Evolutionary conservation across 371 early-diverging fungal species (phyloP), one percentile per base, ranked within the genome.

Genomic region (Mucor velutinosus): DNA sequence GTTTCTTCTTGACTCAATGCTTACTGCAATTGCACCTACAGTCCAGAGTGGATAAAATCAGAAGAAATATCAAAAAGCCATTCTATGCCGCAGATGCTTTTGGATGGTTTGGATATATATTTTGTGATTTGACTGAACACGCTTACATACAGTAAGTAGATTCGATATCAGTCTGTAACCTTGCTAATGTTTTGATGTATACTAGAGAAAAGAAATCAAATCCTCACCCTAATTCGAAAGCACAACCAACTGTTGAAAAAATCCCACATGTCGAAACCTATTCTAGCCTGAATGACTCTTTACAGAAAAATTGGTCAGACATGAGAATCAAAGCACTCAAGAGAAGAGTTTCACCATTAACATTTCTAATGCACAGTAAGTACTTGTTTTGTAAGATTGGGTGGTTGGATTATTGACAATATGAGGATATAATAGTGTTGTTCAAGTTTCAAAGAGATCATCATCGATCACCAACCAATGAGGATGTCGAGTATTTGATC

Each of bases 51-150:
- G 80, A 93, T 61, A 51, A 73, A 7, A 65, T 89, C 0, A 89
- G 92, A 73, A 81, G 90, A 51, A 62, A 60, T 0, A 71, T 76
- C 1, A 71, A 76, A 27, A 88, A 82, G 33, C 86, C 88, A 39
- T 81, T 94, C 64, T 92, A 91, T 77, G 81, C 85, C 5, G 89
- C 92, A 17, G 87, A 85, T 58, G 78, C 87, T 0, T 86, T 87
- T 69, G 97, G 97, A 15, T 80, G 89, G 71, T 86, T 86, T 64
- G 95, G 96, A 8, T 96, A 88, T 72, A 86, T 94, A 17, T 95
- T 96, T 73, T 87, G 87, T 61, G 97, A 97, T 78, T 72, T 96
- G 61, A 75, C 70, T 1, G 65, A 79, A 2, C 93, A 95, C 74
- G 73, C 86, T 11, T 96, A 87, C 79, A 73, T 89, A 15, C 87